Conservation (phyloP, 2,329 filamentous ascomycete species). For the Fusarium dimerum region DNA sequence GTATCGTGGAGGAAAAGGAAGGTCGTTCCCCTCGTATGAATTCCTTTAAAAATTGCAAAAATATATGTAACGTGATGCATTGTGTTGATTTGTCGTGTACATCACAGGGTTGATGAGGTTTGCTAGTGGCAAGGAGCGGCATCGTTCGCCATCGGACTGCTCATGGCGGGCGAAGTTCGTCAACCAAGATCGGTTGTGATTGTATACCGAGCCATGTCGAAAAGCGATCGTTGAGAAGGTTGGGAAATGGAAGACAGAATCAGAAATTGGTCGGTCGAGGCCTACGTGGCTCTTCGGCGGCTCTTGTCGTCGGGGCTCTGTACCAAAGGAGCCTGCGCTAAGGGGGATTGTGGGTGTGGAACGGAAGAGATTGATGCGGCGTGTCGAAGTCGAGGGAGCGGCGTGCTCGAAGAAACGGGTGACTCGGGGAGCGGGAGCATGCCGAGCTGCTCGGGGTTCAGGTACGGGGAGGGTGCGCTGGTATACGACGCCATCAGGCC, state of each 20-base stretch:
- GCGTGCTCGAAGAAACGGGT: conserved; percentile 38
- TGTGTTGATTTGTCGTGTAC: conserved; percentile 6
- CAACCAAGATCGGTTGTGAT: background rate
- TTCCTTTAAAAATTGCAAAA: conserved; percentile 33
- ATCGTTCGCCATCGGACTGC: background rate
- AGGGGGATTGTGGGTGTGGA: conserved; percentile 38
- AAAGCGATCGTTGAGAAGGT: conserved; percentile 18
- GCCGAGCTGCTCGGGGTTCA: conserved; percentile 43
- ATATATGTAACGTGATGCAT: conserved; percentile 7
- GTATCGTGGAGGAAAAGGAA: conserved; percentile 38
- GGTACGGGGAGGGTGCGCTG: conserved; percentile 46
- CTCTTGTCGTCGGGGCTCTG: conserved; percentile 35
- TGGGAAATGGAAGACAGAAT: conserved; percentile 14
- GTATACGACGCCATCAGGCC: conserved; percentile 38
- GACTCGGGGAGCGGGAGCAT: conserved; percentile 50
- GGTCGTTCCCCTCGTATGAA: conserved; percentile 21
- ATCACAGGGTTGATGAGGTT: conserved; percentile 27
- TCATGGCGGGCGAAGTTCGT: background rate
- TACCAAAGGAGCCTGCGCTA: conserved; percentile 35
- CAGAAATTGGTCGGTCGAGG: conserved; percentile 16
- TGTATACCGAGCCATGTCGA: conserved; percentile 10
- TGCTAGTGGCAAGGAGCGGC: conserved; percentile 4
- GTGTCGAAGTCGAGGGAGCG: conserved; percentile 42
- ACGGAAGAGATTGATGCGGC: conserved; percentile 37
- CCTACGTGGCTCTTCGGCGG: conserved; percentile 36